Evolutionary conservation across 352 stramenopile genomes (phyloP).

Genomic region (Blastocystis sp.): DNA sequence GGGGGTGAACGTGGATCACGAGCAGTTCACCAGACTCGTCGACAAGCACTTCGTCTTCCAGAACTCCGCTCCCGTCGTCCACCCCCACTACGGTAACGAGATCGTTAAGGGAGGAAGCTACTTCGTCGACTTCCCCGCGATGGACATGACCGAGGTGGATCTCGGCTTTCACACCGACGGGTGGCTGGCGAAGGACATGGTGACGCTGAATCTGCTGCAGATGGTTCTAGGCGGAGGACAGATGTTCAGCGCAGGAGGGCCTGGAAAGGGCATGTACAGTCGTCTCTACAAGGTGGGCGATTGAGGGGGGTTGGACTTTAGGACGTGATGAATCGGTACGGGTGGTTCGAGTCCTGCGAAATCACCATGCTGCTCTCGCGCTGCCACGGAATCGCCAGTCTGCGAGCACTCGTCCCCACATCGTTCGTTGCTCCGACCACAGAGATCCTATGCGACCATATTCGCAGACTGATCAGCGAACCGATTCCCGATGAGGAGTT

Average conservation of each 20-base stretch:
- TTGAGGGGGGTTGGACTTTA: neutral
- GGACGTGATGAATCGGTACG: slow-evolving; percentile 91
- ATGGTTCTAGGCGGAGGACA: slow-evolving; percentile 91
- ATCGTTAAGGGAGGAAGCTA: slow-evolving; percentile 73
- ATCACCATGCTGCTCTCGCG: slow-evolving; percentile 87
- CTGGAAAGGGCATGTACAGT: slow-evolving; percentile 99
- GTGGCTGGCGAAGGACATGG: slow-evolving; percentile 80
- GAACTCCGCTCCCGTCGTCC: neutral
- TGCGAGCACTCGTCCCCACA: slow-evolving; percentile 69
- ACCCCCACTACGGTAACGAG: slow-evolving; percentile 2
- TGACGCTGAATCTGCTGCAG: slow-evolving; percentile 91
- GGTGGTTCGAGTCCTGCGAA: slow-evolving; percentile 95
- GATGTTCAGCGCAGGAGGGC: slow-evolving; percentile 94
- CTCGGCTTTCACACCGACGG: slow-evolving; percentile 89
- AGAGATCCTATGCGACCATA: slow-evolving; percentile 34
- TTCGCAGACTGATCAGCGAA: slow-evolving; percentile 73
- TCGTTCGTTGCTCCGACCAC: slow-evolving; percentile 18
- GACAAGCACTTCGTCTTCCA: neutral
- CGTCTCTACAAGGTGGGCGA: slow-evolving; percentile 78
- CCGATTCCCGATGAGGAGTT: slow-evolving; percentile 77
- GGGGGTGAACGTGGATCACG: slow-evolving; percentile 6
- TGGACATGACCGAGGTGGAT: slow-evolving; percentile 78
- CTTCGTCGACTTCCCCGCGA: slow-evolving; percentile 67
- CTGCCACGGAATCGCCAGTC: slow-evolving; percentile 87
- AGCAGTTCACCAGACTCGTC: neutral